Evolutionary conservation across 2,329 filamentous ascomycete species (phyloP).

Genomic region (Didymella exigua): DNA sequence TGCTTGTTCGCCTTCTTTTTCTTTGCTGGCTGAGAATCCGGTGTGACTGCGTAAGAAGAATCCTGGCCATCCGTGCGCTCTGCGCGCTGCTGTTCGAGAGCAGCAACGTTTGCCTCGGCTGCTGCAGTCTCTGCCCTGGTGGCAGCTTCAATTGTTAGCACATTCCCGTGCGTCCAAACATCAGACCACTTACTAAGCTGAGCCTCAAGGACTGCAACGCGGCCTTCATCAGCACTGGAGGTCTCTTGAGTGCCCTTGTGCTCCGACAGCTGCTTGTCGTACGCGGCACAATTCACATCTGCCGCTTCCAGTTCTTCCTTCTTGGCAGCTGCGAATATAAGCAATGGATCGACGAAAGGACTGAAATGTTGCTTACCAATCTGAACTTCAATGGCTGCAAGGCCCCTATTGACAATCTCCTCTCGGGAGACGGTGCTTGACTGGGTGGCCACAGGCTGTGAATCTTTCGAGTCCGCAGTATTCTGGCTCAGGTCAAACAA

Average conservation of each 20-base stretch:
- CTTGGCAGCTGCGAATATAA: neutral
- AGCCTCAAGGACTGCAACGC: neutral
- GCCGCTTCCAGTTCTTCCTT: neutral
- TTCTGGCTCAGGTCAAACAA: neutral
- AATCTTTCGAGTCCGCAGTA: neutral
- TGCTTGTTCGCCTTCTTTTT: constrained; percentile 11
- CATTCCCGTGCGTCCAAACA: no score
- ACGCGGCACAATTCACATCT: neutral
- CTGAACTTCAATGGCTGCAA: neutral
- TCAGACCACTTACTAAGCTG: neutral
- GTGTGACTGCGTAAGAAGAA: neutral
- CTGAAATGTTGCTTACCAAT: neutral
- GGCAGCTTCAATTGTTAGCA: neutral
- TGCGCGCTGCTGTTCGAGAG: neutral
- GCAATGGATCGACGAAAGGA: neutral
- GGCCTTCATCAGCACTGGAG: neutral
- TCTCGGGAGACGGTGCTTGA: neutral
- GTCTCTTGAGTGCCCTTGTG: neutral
- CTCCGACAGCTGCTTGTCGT: neutral
- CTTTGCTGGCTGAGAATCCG: constrained; percentile 1
- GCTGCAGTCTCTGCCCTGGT: neutral
- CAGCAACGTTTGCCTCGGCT: neutral
- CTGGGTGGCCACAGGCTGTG: neutral
- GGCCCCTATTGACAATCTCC: neutral
- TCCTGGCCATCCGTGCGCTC: neutral